phyloP scores from a whole-genome alignment of 306 rosid genomes.

The Carpinus fangiana region DNA sequence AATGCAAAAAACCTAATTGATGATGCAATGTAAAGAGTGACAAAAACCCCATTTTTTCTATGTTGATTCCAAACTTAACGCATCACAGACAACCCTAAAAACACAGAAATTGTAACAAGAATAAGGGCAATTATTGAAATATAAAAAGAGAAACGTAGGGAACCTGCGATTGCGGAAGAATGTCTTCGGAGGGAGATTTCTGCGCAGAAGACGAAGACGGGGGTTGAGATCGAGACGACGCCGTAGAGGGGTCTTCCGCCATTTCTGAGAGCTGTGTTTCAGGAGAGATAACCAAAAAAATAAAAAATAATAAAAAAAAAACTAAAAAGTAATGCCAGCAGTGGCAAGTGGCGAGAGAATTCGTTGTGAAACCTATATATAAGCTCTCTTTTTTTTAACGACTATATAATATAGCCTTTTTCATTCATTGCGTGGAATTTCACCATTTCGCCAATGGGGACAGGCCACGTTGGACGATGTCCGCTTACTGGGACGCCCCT shows the following conservation, averaged over 20 bases:
- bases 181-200: slow-evolving; percentile 34
- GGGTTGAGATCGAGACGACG: slow-evolving; percentile 36
- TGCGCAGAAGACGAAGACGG: slow-evolving; percentile 18
- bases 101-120: not conserved
- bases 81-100: not conserved
- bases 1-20: not conserved
- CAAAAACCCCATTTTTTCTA: not conserved
- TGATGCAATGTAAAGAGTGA: not conserved
- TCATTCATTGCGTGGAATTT: not conserved
- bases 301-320: too few relatives aligned
- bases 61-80: not conserved
- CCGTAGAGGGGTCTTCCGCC: slow-evolving; percentile 53
- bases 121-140: slow-evolving; percentile 2
- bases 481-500: too few relatives aligned
- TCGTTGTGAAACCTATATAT: not conserved
- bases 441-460: not conserved
- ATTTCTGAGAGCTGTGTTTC: slow-evolving; percentile 29
- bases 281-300: too few relatives aligned
- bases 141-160: slow-evolving; percentile 2
- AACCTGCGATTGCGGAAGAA: slow-evolving; percentile 51
- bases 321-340: not conserved
- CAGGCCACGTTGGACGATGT: not conserved
- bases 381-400: too few relatives aligned
- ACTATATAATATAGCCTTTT: not conserved
- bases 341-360: not conserved